These are phyloP conservation scores for Vanderwaltozyma yarrowii DNA, from an alignment of 805 yeast species.

Conservation along the genomic window DNA sequence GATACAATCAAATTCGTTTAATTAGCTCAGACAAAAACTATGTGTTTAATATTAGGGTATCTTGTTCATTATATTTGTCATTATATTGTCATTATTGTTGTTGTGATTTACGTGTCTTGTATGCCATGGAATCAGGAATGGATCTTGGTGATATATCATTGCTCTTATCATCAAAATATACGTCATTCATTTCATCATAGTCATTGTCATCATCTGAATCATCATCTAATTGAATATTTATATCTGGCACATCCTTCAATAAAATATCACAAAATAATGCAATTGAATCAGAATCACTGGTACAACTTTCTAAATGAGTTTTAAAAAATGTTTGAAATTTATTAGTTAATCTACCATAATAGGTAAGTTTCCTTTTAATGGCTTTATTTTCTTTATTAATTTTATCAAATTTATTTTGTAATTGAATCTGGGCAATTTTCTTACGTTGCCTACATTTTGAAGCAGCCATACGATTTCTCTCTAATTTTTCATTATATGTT, in stretches of 20 bases:
- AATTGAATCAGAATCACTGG: slow-evolving; percentile 15
- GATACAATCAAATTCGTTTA: too few species aligned
- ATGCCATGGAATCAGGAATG: too few species aligned
- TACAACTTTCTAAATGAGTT: slow-evolving; percentile 23
- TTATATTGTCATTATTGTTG: too few species aligned
- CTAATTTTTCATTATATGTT: slow-evolving; percentile 33
- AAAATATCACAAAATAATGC: slow-evolving; percentile 25
- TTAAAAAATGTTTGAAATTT: slow-evolving; percentile 26
- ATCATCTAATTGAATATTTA: too few species aligned
- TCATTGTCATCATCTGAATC: too few species aligned
- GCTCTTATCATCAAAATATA: too few species aligned
- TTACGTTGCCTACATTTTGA: slow-evolving; percentile 57
- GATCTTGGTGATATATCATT: too few species aligned
- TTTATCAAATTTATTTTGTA: slow-evolving; percentile 48
- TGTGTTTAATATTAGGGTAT: too few species aligned
- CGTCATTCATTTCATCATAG: too few species aligned
- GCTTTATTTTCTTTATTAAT: slow-evolving; percentile 35
- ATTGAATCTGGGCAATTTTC: slow-evolving; percentile 55
- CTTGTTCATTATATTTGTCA: too few species aligned
- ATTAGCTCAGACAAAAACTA: too few species aligned
- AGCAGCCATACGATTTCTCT: slow-evolving; percentile 56
- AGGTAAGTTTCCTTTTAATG: slow-evolving; percentile 28
- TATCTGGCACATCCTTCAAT: slow-evolving; percentile 15
- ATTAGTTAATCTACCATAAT: slow-evolving; percentile 27
- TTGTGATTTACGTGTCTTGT: too few species aligned